Base-by-base conservation (phyloP, 116 monocot genomes). In the Posidonia oceanica region DNA sequence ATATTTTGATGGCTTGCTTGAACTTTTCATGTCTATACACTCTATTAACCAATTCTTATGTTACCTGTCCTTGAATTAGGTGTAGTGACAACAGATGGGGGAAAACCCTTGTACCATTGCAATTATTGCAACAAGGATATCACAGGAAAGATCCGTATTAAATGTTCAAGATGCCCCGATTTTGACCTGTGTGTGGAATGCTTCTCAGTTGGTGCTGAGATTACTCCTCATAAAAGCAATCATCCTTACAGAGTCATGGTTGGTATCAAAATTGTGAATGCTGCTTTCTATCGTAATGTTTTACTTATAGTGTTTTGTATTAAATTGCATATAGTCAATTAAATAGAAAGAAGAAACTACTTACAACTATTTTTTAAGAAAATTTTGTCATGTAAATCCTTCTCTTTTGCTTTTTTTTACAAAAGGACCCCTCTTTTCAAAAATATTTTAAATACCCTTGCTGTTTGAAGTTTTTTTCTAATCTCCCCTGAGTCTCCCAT, bases 41-140 rank as follows among this genome's bases (percentile, higher is more conserved):
- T 44, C 39, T 42, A 14, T 66, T 66, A 5, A 15, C 39, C 3
- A 42, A 16, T 0, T 42, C 42, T 66, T 66, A 17, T 6, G 12
- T 66, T 41, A 66, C 1, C 3, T 66, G n/a, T 64, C 42, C 39
- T 5, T 67, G 55, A 57, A 51, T 37, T 71, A 91, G 91, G 85
- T 71, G 36, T 79, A 56, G 86, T 83, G 65, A 29, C 81, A n/a
- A 78, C 42, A 72, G 92, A 88, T 57, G 83, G 92, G 59, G 88
- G 85, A 71, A 91, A 87, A 63, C 80, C 87, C 52, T 71, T 91
- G 61, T 92, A 86, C 66, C 92, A 92, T 60, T 92, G 92, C 76
- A 92, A 92, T 70, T 92, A 92, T 59, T 92, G 92, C 75, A 88
- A 92, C 59, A 92, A 92, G 69, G 92, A 92, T 61, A 92, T 92